These are phyloP conservation scores for Phaeophleospora eucalypticola DNA, from an alignment of 2,329 filamentous ascomycete genomes.

Conservation along the genomic window DNA sequence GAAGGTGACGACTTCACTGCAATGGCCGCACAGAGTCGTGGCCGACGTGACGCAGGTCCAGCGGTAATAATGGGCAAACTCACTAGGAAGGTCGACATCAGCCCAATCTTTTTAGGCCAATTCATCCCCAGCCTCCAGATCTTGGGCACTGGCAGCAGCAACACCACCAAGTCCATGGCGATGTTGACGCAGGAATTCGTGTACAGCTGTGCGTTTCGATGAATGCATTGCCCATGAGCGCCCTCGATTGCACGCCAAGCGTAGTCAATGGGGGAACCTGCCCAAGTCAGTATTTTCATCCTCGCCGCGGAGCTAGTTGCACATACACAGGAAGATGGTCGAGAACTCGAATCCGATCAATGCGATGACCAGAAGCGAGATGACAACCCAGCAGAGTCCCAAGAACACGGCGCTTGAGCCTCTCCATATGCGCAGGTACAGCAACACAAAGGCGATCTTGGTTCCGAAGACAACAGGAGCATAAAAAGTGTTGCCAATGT, in stretches of 20 bases:
- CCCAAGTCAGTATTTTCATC: neutral
- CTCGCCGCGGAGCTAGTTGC: neutral
- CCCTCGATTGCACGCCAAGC: constrained; percentile 1
- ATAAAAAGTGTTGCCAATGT: constrained; percentile 8
- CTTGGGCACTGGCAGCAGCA: constrained; percentile 7
- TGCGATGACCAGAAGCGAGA: neutral
- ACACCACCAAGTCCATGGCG: constrained; percentile 7
- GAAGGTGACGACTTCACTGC: too few relatives aligned
- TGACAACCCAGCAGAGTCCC: neutral
- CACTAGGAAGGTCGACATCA: constrained; percentile 5
- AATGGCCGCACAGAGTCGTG: too few relatives aligned
- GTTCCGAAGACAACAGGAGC: constrained; percentile 3
- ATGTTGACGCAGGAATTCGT: constrained; percentile 9
- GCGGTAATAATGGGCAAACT: neutral
- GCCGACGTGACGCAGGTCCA: neutral
- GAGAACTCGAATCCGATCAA: constrained; percentile 1
- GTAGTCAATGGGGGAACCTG: constrained; percentile 3
- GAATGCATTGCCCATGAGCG: constrained; percentile 2
- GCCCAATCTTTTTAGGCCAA: constrained; percentile 4
- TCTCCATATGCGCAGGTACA: constrained; percentile 11
- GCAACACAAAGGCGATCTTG: constrained; percentile 8
- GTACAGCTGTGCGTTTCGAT: constrained; percentile 8
- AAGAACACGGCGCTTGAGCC: neutral
- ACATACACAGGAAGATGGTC: constrained; percentile 1
- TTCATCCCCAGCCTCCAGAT: constrained; percentile 4